phyloP scores from a whole-genome alignment of 495 filamentous ascomycete species.

The Penicillium paxilli region DNA sequence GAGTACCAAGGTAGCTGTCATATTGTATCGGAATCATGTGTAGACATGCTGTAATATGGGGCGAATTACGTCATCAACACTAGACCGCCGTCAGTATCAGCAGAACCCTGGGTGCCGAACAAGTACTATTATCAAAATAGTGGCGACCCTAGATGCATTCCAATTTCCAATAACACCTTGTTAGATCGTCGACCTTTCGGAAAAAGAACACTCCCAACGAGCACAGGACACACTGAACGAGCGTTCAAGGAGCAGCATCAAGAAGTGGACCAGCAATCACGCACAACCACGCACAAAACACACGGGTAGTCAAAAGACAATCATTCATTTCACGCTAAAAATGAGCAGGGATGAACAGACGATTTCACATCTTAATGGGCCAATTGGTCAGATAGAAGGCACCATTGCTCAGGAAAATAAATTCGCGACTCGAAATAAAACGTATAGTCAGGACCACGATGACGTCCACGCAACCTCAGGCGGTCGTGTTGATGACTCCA shows the following conservation, averaged over 20 bases:
- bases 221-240: background rate
- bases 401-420: background rate
- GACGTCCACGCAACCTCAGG: background rate
- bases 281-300: too few species aligned
- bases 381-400: background rate
- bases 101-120: background rate
- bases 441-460: background rate
- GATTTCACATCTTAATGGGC: background rate
- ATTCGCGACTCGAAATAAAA: background rate
- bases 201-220: background rate
- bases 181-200: background rate
- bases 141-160: too few species aligned
- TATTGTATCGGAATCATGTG: constrained; percentile 1
- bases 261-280: background rate
- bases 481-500: too few species aligned
- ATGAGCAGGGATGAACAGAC: too few species aligned
- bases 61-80: constrained; percentile 5
- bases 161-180: too few species aligned
- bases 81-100: background rate
- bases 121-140: too few species aligned
- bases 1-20: background rate
- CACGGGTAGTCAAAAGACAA: too few species aligned
- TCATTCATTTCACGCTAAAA: too few species aligned
- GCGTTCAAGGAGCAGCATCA: background rate
- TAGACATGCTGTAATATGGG: background rate